Percentiles rank a stretch among this genome's conserved stretches.
These are phyloP conservation scores for Magnusiomyces clavatus DNA, from an alignment of 1,139 yeast genomes.

Conservation along the genomic window DNA sequence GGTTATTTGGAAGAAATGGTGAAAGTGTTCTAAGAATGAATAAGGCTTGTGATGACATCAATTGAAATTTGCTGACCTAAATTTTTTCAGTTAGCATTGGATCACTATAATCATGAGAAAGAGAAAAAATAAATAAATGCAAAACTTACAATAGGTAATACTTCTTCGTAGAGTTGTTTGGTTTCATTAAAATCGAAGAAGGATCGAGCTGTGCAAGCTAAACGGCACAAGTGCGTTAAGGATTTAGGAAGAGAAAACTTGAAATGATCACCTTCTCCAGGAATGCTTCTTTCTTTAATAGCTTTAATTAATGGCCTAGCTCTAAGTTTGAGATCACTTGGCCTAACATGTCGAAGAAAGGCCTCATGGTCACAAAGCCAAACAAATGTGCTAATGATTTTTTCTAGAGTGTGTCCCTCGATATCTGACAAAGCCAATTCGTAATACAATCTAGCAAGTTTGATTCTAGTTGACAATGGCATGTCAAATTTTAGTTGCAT, in stretches of 20 bases:
- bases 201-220: slow-evolving; percentile 43
- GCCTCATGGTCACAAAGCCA: slow-evolving; percentile 35
- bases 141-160: slow-evolving; percentile 35
- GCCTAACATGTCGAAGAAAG: slow-evolving; percentile 20
- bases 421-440: slow-evolving; percentile 69
- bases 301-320: slow-evolving; percentile 9
- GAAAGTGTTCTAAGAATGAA: slow-evolving; percentile 13
- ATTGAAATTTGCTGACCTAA: slow-evolving; percentile 8
- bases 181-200: slow-evolving; percentile 35
- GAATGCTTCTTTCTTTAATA: slow-evolving; percentile 7
- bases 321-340: slow-evolving; percentile 13
- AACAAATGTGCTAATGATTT: slow-evolving; percentile 60
- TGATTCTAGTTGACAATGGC: slow-evolving; percentile 58
- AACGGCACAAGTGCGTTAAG: slow-evolving; percentile 37
- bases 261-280: slow-evolving; percentile 15
- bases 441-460: slow-evolving; percentile 64
- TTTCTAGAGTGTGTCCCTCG: slow-evolving; percentile 53
- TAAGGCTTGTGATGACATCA: slow-evolving; percentile 7
- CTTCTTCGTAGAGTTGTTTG: slow-evolving; percentile 38
- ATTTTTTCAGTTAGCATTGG: background rate
- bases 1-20: slow-evolving; percentile 18
- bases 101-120: slow-evolving; percentile 6
- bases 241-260: slow-evolving; percentile 29
- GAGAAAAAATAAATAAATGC: slow-evolving; percentile 7
- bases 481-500: slow-evolving; percentile 72